Evolutionary conservation across 768 basidiomycete species (phyloP).

Genomic region (Kockovaella imperatae): DNA sequence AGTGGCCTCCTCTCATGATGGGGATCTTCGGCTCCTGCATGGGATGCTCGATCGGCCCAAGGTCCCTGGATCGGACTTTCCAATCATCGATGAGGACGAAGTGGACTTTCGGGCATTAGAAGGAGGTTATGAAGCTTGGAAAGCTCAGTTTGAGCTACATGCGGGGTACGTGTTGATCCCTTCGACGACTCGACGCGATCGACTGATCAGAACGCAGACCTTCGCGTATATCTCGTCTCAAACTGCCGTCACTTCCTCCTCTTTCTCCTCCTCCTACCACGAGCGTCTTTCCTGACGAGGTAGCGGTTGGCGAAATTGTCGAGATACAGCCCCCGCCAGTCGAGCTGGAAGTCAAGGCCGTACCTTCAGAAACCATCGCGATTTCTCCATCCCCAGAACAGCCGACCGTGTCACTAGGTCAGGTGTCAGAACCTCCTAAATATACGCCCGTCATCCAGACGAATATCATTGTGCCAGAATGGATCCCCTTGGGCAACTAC

Average conservation of each 20-base stretch:
- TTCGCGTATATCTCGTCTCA: conserved; percentile 12
- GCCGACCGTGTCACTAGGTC: conserved; percentile 9
- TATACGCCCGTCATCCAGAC: no score
- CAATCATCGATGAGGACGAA: conserved; percentile 20
- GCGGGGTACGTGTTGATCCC: conserved; percentile 19
- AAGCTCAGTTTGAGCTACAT: conserved; percentile 27
- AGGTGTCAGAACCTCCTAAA: no score
- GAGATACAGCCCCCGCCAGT: not conserved
- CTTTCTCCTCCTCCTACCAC: conserved; percentile 24
- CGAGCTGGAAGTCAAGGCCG: not conserved
- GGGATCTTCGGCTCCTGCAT: conserved; percentile 16
- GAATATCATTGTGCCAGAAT: conserved; percentile 14
- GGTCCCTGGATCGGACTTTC: conserved; percentile 11
- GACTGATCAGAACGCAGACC: conserved; percentile 5
- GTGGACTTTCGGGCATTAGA: conserved; percentile 1
- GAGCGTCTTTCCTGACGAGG: conserved; percentile 32
- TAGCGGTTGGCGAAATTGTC: no score
- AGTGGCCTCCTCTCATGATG: conserved; percentile 19
- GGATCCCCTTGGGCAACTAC: conserved; percentile 31
- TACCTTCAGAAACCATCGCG: not conserved
- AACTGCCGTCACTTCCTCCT: conserved; percentile 23
- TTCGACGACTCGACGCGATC: conserved; percentile 1
- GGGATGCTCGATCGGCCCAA: conserved; percentile 11
- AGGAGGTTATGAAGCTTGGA: conserved; percentile 24
- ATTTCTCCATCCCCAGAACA: not conserved